Evolutionary conservation across 2,329 filamentous ascomycete species (phyloP).

Genomic region (Alternaria sp.): DNA sequence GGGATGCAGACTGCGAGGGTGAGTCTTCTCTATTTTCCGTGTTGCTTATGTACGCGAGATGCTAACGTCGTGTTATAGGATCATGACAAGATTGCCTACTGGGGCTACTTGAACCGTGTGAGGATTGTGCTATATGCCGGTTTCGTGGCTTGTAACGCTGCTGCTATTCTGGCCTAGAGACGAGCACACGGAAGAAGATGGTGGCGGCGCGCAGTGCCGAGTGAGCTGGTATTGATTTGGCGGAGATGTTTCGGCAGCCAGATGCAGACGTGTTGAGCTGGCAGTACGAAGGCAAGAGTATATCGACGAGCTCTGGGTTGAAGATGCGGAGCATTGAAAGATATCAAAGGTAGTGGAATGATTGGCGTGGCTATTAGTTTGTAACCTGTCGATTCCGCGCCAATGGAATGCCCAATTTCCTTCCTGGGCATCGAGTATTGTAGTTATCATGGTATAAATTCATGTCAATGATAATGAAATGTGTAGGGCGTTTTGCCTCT

Average conservation of each 20-base stretch:
- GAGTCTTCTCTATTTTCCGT: background rate
- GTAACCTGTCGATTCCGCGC: accelerated
- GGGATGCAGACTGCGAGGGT: slow-evolving; percentile 5
- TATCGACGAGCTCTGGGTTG: background rate
- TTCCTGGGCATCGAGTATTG: background rate
- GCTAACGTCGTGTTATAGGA: background rate
- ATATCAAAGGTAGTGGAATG: background rate
- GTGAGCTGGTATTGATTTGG: background rate
- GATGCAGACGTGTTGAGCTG: background rate
- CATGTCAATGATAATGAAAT: background rate
- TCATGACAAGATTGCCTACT: slow-evolving; percentile 2
- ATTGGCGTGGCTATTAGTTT: background rate
- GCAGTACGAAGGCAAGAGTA: too few species aligned
- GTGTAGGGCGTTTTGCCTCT: background rate
- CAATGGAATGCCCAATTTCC: background rate
- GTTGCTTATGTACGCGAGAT: background rate
- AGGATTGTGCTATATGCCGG: background rate
- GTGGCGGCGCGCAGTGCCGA: background rate
- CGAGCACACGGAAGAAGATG: background rate
- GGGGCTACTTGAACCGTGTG: slow-evolving; percentile 1
- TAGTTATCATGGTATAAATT: background rate
- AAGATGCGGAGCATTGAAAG: background rate
- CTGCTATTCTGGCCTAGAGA: background rate
- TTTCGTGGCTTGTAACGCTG: background rate
- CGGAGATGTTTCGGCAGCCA: background rate